Conservation (phyloP, 441 rosid genomes). For the Brassica balearica region DNA sequence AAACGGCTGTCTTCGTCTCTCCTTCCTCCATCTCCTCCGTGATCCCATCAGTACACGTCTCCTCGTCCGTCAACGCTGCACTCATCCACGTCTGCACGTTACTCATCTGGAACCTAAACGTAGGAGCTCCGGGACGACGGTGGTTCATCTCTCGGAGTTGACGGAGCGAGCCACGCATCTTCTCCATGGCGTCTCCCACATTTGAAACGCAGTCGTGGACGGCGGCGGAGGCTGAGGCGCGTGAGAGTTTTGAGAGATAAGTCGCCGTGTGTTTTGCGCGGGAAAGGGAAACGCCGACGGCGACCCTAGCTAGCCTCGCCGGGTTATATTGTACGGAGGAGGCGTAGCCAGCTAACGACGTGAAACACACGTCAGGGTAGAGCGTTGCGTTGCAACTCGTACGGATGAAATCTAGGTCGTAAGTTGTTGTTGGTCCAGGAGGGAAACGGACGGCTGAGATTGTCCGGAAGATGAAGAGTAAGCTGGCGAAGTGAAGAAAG, state of each 20-base stretch:
- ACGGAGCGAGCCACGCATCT: constrained; percentile 73
- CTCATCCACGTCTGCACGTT: constrained; percentile 98
- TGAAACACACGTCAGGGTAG: constrained; percentile 80
- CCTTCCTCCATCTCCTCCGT: constrained; percentile 60
- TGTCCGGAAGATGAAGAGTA: constrained; percentile 44
- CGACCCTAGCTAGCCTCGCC: constrained; percentile 63
- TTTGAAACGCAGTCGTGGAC: constrained; percentile 83
- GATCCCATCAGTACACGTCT: constrained; percentile 87
- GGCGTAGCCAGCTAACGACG: constrained; percentile 69
- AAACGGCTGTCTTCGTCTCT: constrained; percentile 52
- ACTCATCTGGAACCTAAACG: constrained; percentile 70
- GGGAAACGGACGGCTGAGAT: constrained; percentile 38
- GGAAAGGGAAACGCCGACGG: constrained; percentile 64
- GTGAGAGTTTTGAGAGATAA: constrained; percentile 66
- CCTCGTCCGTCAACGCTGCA: constrained; percentile 85
- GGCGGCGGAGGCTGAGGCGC: constrained; percentile 65
- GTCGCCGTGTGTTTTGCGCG: constrained; percentile 55
- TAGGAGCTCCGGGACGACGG: constrained; percentile 45
- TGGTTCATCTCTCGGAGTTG: constrained; percentile 68
- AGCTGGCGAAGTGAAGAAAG: constrained; percentile 34
- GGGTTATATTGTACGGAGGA: constrained; percentile 57
- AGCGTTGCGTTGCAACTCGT: constrained; percentile 76
- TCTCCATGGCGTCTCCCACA: constrained; percentile 82
- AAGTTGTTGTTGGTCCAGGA: constrained; percentile 28
- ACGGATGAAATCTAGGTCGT: constrained; percentile 67